Evolutionary conservation across 345 rosid genomes (phyloP).

Genomic region (Excoecaria agallocha): DNA sequence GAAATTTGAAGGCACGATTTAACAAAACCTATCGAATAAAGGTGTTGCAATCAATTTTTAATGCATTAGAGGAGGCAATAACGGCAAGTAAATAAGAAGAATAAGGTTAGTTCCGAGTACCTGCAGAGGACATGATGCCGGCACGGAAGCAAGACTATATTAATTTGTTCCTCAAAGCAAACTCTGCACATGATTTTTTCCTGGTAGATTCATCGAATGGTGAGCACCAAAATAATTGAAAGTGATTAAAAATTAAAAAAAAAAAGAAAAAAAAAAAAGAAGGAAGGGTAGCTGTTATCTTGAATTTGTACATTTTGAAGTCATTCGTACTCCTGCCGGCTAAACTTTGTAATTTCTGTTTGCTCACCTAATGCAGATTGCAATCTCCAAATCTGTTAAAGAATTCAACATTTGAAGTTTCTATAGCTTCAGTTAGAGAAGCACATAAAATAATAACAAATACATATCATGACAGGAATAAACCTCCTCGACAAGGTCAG

Average conservation of each 20-base stretch:
- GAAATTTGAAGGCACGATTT: neutral
- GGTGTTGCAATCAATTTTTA: neutral
- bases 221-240: neutral
- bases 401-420: slow-evolving; percentile 5
- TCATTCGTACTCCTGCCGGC: slow-evolving; percentile 79
- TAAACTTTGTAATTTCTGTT: slow-evolving; percentile 60
- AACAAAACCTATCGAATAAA: neutral
- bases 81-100: neutral
- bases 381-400: slow-evolving; percentile 62
- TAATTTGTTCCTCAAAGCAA: slow-evolving; percentile 85
- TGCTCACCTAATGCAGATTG: slow-evolving; percentile 72
- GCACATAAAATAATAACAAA: neutral
- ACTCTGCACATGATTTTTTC: slow-evolving; percentile 83
- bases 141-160: slow-evolving; percentile 73
- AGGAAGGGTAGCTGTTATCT: slow-evolving; percentile 1
- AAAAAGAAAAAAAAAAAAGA: neutral
- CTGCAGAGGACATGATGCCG: slow-evolving; percentile 86
- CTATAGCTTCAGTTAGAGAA: neutral
- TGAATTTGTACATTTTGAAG: slow-evolving; percentile 62
- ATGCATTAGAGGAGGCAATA: neutral
- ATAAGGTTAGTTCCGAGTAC: slow-evolving; percentile 30
- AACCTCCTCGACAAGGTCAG: slow-evolving; percentile 83
- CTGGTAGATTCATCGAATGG: slow-evolving; percentile 40
- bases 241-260: neutral
- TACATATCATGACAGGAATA: neutral